A percentile compares a stretch with the other conserved stretches of the same genome.
These are phyloP conservation scores for Nitzschia sp. DNA, from an alignment of 108 stramenopile species.

Conservation along the genomic window DNA sequence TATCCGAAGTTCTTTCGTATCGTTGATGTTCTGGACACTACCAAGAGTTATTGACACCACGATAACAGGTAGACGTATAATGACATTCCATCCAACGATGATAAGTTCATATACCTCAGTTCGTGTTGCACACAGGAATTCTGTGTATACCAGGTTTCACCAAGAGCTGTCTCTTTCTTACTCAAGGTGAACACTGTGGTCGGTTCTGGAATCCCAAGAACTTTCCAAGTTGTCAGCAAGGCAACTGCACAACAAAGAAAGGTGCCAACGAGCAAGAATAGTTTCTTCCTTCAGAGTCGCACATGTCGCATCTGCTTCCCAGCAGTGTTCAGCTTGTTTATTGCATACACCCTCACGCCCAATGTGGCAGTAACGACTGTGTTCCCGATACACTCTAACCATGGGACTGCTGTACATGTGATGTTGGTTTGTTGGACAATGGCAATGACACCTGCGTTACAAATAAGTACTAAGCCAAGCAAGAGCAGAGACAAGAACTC, in stretches of 20 bases:
- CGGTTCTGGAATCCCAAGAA: neutral
- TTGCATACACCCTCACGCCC: neutral
- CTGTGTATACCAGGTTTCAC: too few relatives aligned
- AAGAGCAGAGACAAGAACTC: conserved; percentile 4
- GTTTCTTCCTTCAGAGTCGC: conserved; percentile 11
- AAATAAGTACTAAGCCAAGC: neutral
- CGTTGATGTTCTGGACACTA: too few relatives aligned
- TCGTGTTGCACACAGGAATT: too few relatives aligned
- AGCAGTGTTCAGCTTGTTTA: neutral
- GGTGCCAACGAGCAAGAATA: conserved; percentile 14
- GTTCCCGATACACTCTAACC: conserved; percentile 6
- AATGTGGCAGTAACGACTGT: neutral
- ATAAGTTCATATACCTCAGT: too few relatives aligned
- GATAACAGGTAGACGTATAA: too few relatives aligned
- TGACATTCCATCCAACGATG: too few relatives aligned
- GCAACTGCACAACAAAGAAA: neutral
- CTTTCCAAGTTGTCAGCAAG: neutral
- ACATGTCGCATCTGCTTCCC: conserved; percentile 3
- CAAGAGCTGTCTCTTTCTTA: too few relatives aligned
- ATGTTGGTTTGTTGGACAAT: neutral
- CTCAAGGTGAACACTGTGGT: too few relatives aligned
- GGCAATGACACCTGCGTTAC: neutral
- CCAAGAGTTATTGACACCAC: too few relatives aligned
- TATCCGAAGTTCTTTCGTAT: too few relatives aligned
- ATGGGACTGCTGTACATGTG: neutral